These are phyloP conservation scores for Coleophoma cylindrospora DNA, from an alignment of 2,329 filamentous ascomycete genomes.

Conservation along the genomic window DNA sequence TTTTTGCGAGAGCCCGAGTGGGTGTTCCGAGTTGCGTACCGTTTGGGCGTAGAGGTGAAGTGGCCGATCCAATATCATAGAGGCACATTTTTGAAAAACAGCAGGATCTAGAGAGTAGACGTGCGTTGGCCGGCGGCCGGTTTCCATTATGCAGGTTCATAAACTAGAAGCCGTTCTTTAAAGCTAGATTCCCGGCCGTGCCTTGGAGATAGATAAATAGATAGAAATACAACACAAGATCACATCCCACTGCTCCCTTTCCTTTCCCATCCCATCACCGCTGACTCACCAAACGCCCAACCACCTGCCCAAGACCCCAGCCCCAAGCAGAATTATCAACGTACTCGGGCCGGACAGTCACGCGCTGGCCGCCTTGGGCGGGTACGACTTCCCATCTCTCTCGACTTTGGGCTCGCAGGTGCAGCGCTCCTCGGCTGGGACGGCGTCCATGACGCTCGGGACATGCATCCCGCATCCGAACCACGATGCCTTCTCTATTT, in stretches of 20 bases:
- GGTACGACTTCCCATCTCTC: constrained; percentile 45
- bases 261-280: neutral
- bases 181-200: too few species aligned
- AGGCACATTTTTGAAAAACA: constrained; percentile 16
- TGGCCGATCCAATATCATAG: constrained; percentile 42
- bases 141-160: neutral
- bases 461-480: constrained; percentile 47
- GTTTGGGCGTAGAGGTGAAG: constrained; percentile 64
- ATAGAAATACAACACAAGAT: neutral
- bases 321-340: constrained; percentile 3
- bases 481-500: constrained; percentile 45
- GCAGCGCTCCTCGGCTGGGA: constrained; percentile 47
- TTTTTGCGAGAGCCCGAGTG: constrained; percentile 78
- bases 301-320: neutral
- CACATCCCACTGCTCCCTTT: too few species aligned
- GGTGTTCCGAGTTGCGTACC: constrained; percentile 65
- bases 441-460: constrained; percentile 43
- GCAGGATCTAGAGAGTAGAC: constrained; percentile 13
- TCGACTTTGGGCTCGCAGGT: constrained; percentile 45
- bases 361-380: constrained; percentile 37
- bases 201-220: neutral
- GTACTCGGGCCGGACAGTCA: neutral
- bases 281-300: constrained; percentile 1
- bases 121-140: neutral
- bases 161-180: neutral